Evolutionary conservation across 305 asterid species (phyloP), one percentile per base, ranked within the genome.

Genomic region (Monarda citriodora): DNA sequence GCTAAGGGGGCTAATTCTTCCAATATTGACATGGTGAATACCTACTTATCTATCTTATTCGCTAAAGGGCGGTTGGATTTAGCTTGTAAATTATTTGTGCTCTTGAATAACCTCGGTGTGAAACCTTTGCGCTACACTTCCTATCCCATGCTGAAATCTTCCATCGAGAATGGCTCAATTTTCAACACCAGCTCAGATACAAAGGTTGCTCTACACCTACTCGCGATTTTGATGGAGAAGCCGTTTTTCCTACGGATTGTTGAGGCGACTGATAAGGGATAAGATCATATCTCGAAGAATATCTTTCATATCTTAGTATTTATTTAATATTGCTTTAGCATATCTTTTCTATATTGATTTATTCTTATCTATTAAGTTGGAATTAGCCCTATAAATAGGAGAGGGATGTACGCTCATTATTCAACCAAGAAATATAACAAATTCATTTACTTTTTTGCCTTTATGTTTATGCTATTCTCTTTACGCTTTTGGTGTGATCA

Each of bases 81-180:
- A 68, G 97, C 98, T 13, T 94, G 99, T 60, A 94, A n/a, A 69
- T 65, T 94, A 58, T 88, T 94, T 38, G 99, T 90, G 82, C 77
- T 88, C 59, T 88, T 94, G 82, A 77, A 84, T 29, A 25, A 55
- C 46, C 69, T 78, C 79, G 95, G 96, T 0, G 78, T 80, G 47
- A 78, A 81, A 64, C 96, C 98, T 9, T 80, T 56, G 26, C 63
- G 84, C 75, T 90, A 88, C 86, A 84, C 96, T n/a, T 94, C 82
- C 82, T 90, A 94, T 65, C 88, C 99, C 52, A 79, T 94, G 41
- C 84, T 90, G 96, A 82, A 93, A 66, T 82, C 93, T 7, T 94
- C 90, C 72, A 83, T 90, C 64, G 99, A 93, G 5, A 74, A 68
- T 34, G 96, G 97, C 10, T 93, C 97, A 0, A 93, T 93, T 66